Evolutionary conservation across 306 rosid genomes (phyloP).

Genomic region (Potentilla sterilis): DNA sequence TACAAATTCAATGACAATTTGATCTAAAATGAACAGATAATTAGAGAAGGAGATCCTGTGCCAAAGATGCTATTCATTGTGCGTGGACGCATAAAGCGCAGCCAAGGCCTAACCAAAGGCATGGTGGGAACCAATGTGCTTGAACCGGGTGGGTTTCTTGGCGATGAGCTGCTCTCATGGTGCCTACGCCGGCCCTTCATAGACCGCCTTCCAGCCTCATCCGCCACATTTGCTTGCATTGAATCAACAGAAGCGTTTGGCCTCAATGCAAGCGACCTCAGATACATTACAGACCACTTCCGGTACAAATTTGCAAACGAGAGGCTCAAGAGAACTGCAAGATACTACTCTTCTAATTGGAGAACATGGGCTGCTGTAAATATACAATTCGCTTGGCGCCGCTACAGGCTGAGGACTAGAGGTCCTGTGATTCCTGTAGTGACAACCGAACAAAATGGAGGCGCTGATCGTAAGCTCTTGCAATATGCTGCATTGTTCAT

Average conservation of each 20-base stretch:
- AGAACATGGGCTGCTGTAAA: constrained; percentile 98
- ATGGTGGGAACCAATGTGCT: constrained; percentile 74
- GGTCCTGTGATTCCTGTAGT: constrained; percentile 69
- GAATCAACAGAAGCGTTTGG: constrained; percentile 87
- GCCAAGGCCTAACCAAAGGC: constrained; percentile 91
- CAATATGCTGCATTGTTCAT: constrained; percentile 97
- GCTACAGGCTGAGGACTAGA: constrained; percentile 79
- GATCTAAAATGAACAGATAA: constrained; percentile 51
- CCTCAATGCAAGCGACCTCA: constrained; percentile 60
- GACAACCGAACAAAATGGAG: constrained; percentile 37
- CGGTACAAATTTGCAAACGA: constrained; percentile 90
- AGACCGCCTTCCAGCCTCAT: constrained; percentile 80
- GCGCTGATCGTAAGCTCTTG: constrained; percentile 61
- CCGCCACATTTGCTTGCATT: constrained; percentile 72
- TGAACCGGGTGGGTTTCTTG: constrained; percentile 85
- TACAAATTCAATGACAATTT: background rate
- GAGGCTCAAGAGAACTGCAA: constrained; percentile 82
- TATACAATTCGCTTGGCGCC: constrained; percentile 77
- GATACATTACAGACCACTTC: constrained; percentile 88
- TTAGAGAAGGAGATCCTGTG: constrained; percentile 96
- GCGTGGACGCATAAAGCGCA: constrained; percentile 65
- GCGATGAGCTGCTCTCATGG: constrained; percentile 91
- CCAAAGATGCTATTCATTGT: constrained; percentile 82
- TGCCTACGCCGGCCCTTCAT: constrained; percentile 88
- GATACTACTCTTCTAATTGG: constrained; percentile 98